Evolutionary conservation across 176 grass and related monocot species (phyloP).

Genomic region (Canna indica): DNA sequence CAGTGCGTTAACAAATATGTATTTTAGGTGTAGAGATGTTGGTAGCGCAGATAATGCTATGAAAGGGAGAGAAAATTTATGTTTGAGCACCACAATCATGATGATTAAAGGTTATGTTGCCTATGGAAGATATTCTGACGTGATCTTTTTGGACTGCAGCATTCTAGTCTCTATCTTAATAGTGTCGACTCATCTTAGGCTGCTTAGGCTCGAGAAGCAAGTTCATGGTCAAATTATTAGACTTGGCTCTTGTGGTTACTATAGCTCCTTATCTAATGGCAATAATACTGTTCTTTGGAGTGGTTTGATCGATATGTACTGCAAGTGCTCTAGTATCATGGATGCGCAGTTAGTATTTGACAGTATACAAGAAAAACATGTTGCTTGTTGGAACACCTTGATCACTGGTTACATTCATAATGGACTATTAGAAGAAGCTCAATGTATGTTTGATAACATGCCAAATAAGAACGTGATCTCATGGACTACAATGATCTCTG

Average conservation of each 20-base stretch:
- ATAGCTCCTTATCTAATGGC: not conserved
- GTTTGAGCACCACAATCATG: not conserved
- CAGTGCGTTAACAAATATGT: not conserved
- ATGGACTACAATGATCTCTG: no score
- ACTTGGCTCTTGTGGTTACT: not conserved
- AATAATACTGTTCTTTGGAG: not conserved
- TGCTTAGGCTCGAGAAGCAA: slow-evolving; percentile 1
- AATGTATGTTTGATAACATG: not conserved
- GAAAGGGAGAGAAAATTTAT: not conserved
- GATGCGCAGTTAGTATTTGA: not conserved
- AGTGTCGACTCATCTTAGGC: not conserved
- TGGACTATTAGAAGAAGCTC: slow-evolving; percentile 3
- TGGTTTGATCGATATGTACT: slow-evolving; percentile 20
- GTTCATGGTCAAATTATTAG: not conserved
- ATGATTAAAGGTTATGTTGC: slow-evolving; percentile 6
- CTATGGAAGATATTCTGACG: not conserved
- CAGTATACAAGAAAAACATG: not conserved
- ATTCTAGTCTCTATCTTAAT: not conserved
- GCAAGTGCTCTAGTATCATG: slow-evolving; percentile 1
- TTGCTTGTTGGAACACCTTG: slow-evolving; percentile 7
- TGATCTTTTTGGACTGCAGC: not conserved
- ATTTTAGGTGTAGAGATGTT: slow-evolving; percentile 10
- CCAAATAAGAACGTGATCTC: not conserved
- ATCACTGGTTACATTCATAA: slow-evolving; percentile 5
- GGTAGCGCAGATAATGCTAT: not conserved